These are phyloP conservation scores for Annulohypoxylon nitens DNA, from an alignment of 495 filamentous ascomycete species.

Conservation along the genomic window DNA sequence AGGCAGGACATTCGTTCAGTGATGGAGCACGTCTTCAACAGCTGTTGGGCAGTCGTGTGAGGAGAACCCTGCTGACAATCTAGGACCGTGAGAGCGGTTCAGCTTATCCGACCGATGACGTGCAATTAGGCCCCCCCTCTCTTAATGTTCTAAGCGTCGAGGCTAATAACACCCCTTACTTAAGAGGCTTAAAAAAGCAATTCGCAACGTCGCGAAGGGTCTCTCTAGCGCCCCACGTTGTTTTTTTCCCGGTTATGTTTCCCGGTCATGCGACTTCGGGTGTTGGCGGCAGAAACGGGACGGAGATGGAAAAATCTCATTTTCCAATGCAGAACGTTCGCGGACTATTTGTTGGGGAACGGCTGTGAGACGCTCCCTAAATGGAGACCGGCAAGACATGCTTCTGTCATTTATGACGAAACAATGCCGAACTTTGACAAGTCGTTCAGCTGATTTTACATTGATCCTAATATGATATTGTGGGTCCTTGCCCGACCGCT, in stretches of 20 bases:
- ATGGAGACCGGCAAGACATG: slow-evolving; percentile 5
- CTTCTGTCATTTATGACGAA: slow-evolving; percentile 44
- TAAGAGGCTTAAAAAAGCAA: slow-evolving; percentile 25
- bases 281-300: slow-evolving; percentile 27
- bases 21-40: slow-evolving; percentile 53
- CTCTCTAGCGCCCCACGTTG: slow-evolving; percentile 21
- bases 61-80: slow-evolving; percentile 7
- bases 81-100: neutral
- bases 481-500: slow-evolving; percentile 14
- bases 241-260: slow-evolving; percentile 11
- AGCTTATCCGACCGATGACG: slow-evolving; percentile 13
- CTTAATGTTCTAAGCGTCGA: slow-evolving; percentile 16
- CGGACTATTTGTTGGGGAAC: slow-evolving; percentile 18
- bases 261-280: slow-evolving; percentile 17
- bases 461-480: slow-evolving; percentile 10
- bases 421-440: slow-evolving; percentile 1
- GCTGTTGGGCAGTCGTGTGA: slow-evolving; percentile 31
- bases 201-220: neutral
- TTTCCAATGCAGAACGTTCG: slow-evolving; percentile 16
- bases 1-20: slow-evolving; percentile 57
- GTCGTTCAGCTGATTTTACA: slow-evolving; percentile 19
- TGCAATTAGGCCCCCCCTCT: slow-evolving; percentile 5
- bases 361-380: neutral
- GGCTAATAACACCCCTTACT: slow-evolving; percentile 9
- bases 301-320: slow-evolving; percentile 9